Base-by-base conservation (phyloP, 164 flowering plant species). In the Vitis rupestris region DNA sequence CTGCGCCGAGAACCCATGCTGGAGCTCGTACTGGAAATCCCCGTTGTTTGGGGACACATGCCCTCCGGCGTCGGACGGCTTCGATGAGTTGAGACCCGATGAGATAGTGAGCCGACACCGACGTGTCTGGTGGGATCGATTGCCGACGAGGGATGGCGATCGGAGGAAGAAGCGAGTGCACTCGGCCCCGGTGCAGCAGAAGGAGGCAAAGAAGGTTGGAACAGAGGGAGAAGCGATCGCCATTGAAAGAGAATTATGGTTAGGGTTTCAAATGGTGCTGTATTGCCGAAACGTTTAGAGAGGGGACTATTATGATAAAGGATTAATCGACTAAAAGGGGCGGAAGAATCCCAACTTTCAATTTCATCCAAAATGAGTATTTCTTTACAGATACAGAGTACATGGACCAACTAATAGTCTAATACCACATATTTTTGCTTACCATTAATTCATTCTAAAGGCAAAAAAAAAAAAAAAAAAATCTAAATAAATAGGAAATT, bases 11-110 rank as follows among this genome's bases (percentile, higher is more conserved):
- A 77, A 64, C 6, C 72, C 72, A 64, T 82, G 75, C 70, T 72
- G 78, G 19, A 82, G 70, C 76, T 82, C 87, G 79, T 83, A 75
- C 63, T 70, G 59, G 52, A 74, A 37, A 11, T 73, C 82, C 11
- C 79, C 85, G 62, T 82, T 75, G 58, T 79, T 83, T 0, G 82
- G 80, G 6, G 74, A 75, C 13, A 72, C 72, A 30, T 59, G 74
- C 47, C 80, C 82, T 16, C 68, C 72, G 55, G 82, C 73, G 57
- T 75, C 80, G 51, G 84, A 82, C 31, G 83, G 30, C 13, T 29
- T 76, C 11, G 82, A 82, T 29, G 78, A 75, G 52, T 76, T 70
- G 78, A 85, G 76, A 10, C 82, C 73, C 10, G 80, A 71, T 9
- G 78, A 66, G 47, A 73, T 57, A 58, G 67, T 27, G 64, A 73